Evolutionary conservation across 148 eudicot species (phyloP).

Genomic region (Rhododendron mucronatum): DNA sequence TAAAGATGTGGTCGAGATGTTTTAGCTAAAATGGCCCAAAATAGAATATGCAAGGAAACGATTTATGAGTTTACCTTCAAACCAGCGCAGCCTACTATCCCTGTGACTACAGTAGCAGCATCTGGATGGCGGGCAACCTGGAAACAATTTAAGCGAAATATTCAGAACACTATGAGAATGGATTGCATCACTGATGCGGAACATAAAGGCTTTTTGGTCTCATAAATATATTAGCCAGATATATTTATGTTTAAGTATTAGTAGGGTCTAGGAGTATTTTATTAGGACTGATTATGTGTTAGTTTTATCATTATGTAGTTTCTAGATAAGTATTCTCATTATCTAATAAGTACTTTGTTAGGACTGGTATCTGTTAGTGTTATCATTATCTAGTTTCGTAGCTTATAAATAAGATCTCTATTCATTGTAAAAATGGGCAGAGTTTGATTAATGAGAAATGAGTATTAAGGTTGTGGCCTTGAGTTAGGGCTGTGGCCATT

Average conservation of each 20-base stretch:
- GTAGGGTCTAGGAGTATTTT: not conserved
- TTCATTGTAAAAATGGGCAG: not conserved
- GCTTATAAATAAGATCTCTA: not conserved
- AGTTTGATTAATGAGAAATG: not conserved
- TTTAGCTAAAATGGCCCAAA: not conserved
- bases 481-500: too few species aligned
- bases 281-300: not conserved
- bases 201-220: not conserved
- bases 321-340: not conserved
- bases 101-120: conserved; percentile 88
- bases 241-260: too few species aligned
- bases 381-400: too few species aligned
- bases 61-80: conserved; percentile 50
- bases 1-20: not conserved
- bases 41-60: not conserved
- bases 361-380: not conserved
- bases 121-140: conserved; percentile 99
- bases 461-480: not conserved
- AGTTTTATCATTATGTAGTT: not conserved
- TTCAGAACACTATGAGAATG: not conserved
- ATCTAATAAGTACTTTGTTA: too few species aligned
- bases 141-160: conserved; percentile 11
- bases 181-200: not conserved
- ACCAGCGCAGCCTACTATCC: conserved; percentile 99
- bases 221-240: not conserved